These are phyloP conservation scores for Neoconidiobolus thromboides DNA, from an alignment of 371 early-diverging fungal genomes.

Conservation along the genomic window DNA sequence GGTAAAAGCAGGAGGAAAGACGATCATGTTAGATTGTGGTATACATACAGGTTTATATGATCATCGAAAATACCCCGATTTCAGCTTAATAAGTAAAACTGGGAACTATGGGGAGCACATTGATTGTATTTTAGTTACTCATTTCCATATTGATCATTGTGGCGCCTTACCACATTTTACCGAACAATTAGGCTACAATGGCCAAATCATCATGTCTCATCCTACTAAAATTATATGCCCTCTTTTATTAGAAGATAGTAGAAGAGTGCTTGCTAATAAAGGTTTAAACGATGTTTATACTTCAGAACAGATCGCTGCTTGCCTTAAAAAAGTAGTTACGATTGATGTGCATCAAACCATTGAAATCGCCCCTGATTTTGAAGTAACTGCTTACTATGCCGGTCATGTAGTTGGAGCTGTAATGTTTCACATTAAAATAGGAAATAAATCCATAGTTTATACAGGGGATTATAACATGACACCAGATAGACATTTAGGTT, in stretches of 20 bases:
- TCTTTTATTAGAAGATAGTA: constrained; percentile 78
- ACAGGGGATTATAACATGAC: constrained; percentile 98
- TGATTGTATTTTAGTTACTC: constrained; percentile 84
- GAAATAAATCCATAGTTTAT: constrained; percentile 72
- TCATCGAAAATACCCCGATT: constrained; percentile 93
- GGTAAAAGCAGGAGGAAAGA: constrained; percentile 68
- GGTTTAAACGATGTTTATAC: constrained; percentile 67
- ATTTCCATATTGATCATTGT: constrained; percentile 96
- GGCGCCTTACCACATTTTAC: constrained; percentile 93
- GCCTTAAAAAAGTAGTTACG: constrained; percentile 78
- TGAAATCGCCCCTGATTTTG: constrained; percentile 55
- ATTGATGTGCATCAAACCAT: constrained; percentile 79
- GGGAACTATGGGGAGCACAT: constrained; percentile 66
- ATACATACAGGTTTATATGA: constrained; percentile 98
- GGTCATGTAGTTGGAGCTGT: constrained; percentile 98
- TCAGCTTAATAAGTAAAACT: constrained; percentile 57
- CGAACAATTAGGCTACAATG: constrained; percentile 85
- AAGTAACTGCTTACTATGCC: constrained; percentile 87
- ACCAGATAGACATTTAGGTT: constrained; percentile 85
- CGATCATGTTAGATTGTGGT: constrained; percentile 96
- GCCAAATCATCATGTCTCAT: constrained; percentile 92
- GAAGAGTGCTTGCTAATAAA: constrained; percentile 74
- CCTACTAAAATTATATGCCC: constrained; percentile 93
- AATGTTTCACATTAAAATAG: constrained; percentile 78
- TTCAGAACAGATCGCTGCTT: constrained; percentile 59